Base-by-base conservation (phyloP, 2,329 filamentous ascomycete species). In the Thyridium curvatum region DNA sequence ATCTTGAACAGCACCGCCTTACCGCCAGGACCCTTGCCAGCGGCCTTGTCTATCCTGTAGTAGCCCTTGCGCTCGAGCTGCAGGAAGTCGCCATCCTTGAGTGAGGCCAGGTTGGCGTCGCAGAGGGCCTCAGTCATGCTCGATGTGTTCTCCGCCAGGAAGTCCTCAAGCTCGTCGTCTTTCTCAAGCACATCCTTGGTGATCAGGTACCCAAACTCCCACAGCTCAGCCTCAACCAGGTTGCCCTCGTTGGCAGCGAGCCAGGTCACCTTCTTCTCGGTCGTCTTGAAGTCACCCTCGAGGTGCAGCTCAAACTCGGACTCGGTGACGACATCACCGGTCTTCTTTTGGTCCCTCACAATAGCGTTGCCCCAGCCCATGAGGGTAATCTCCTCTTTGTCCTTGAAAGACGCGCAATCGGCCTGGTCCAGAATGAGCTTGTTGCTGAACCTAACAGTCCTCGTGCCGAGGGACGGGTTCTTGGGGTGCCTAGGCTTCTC, bases 181-280 rank as follows among this genome's bases (percentile, higher is more conserved):
- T 93, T 85, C 60, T 89, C 86, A 18, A 97, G 74, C 58, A 93
- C 90, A 59, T 97, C 91, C 73, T 96, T 97, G 43, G 84, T 94
- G 56, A 97, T 84, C 35, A 97, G 75, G 66, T 94, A 91, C 65
- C 95, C 91, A 59, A 96, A 97, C 51, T 96, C 89, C 65, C 90
- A 91, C 10, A 95, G 74, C 62, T 95, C 86, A 16, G 93, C 82
- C 8, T 82, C 80, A 12, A 94, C 72, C 1, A 95, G 74, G 42
- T 84, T 77, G 65, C 91, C 85, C 33, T 77, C 77, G 49, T 86
- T 78, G 1, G 74, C 77, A 2, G 87, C 83, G 35, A 97, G 69
- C 91, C 91, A 97, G 1, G 90, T 96, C 30, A 97, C 79, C 73
- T 97, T 97, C 79, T 96, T 96, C 55, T 88, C 82, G 0, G 91